A percentile compares a stretch with the other conserved stretches of the same genome.
These are phyloP conservation scores for Hirschioporus abietinus DNA, from an alignment of 768 basidiomycete species.

Conservation along the genomic window DNA sequence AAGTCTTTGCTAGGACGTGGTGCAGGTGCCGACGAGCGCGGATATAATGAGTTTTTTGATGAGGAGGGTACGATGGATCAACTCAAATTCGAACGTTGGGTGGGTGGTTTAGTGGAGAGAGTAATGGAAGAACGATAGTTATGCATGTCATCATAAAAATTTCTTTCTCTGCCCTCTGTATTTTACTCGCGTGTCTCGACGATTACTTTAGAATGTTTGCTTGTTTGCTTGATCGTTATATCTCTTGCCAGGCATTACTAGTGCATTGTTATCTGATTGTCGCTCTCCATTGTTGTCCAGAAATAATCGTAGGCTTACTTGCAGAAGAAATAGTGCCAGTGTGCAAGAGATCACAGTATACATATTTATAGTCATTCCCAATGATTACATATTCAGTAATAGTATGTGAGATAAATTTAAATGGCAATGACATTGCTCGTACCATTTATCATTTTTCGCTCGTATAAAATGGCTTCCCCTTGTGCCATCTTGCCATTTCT, in stretches of 20 bases:
- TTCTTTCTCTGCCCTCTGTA: background rate
- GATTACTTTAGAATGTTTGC: background rate
- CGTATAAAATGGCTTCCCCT: background rate
- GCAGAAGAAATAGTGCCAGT: background rate
- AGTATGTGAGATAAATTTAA: background rate
- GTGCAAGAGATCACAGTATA: background rate
- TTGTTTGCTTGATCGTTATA: background rate
- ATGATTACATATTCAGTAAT: background rate
- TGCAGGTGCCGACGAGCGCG: constrained; percentile 47
- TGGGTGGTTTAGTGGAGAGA: constrained; percentile 64
- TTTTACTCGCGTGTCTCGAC: background rate
- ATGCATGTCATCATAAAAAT: background rate
- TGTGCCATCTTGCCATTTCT: background rate
- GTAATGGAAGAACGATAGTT: constrained; percentile 49
- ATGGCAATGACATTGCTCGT: background rate
- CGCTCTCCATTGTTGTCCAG: too few relatives aligned
- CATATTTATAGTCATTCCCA: background rate
- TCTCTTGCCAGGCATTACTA: background rate
- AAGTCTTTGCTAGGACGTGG: constrained; percentile 79
- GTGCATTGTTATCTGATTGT: too few relatives aligned
- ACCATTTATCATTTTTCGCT: constrained; percentile 3
- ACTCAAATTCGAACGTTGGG: constrained; percentile 71
- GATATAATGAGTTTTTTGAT: constrained; percentile 77
- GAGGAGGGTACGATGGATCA: constrained; percentile 74
- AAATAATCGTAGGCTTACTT: background rate